These are phyloP conservation scores for Atkinsonella texensis DNA, from an alignment of 2,329 filamentous ascomycete species.

Conservation along the genomic window DNA sequence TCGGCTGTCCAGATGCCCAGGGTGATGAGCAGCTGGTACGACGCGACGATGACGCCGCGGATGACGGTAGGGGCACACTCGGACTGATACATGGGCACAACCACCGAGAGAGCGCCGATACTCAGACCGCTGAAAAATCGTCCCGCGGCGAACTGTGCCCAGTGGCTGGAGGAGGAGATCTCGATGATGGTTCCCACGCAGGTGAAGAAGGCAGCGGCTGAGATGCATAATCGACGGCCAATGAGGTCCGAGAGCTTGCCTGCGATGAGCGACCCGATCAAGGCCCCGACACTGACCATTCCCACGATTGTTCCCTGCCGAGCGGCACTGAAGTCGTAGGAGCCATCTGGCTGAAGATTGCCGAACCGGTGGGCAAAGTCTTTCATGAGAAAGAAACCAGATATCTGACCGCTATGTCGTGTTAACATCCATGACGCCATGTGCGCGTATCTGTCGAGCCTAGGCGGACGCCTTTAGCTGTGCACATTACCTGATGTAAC, in stretches of 20 bases:
- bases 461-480: too few relatives aligned
- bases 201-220: conserved; percentile 49
- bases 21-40: conserved; percentile 59
- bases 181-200: conserved; percentile 53
- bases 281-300: conserved; percentile 47
- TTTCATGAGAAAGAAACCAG: conserved; percentile 48
- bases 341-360: conserved; percentile 23
- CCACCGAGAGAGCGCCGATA: conserved; percentile 51
- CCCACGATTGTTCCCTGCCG: conserved; percentile 51
- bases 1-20: conserved; percentile 51
- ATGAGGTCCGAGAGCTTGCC: conserved; percentile 50
- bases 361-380: conserved; percentile 46
- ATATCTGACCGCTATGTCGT: conserved; percentile 40
- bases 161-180: conserved; percentile 40
- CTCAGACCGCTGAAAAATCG: conserved; percentile 54
- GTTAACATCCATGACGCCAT: neutral
- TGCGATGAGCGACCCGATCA: conserved; percentile 44
- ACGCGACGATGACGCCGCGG: conserved; percentile 49
- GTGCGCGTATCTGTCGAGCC: too few relatives aligned
- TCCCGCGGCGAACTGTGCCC: conserved; percentile 55
- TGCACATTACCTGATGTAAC: conserved; percentile 38
- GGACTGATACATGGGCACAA: conserved; percentile 57
- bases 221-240: conserved; percentile 50
- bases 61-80: conserved; percentile 54
- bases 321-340: conserved; percentile 40